phyloP scores from a whole-genome alignment of 2,329 filamentous ascomycete genomes.

The Cordyceps militaris region DNA sequence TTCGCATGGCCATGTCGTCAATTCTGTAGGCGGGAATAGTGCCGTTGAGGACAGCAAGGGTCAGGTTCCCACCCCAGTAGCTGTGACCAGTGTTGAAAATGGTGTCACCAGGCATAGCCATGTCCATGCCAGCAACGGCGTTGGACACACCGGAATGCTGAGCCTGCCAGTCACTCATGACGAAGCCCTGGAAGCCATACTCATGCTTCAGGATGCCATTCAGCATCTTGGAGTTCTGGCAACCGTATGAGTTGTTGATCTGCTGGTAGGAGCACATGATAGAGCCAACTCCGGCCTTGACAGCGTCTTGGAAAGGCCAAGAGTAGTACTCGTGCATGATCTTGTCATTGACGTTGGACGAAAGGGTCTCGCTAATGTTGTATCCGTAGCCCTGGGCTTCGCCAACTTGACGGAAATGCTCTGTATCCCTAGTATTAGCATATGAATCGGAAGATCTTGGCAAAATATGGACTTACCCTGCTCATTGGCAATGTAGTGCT shows the following conservation, averaged over 20 bases:
- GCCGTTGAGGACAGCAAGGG: conserved; percentile 79
- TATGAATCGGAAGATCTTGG: not conserved
- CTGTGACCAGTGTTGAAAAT: conserved; percentile 63
- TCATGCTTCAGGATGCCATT: conserved; percentile 74
- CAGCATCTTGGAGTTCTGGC: conserved; percentile 70
- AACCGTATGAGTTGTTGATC: conserved; percentile 72
- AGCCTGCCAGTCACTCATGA: conserved; percentile 75
- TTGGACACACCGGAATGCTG: conserved; percentile 62
- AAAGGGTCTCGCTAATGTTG: conserved; percentile 53
- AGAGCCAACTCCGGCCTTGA: conserved; percentile 57
- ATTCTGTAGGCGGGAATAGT: conserved; percentile 81
- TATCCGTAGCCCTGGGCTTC: conserved; percentile 48
- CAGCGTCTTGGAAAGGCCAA: conserved; percentile 71
- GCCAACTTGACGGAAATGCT: conserved; percentile 62
- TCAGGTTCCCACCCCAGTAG: conserved; percentile 84
- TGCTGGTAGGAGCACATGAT: conserved; percentile 68
- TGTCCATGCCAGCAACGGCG: conserved; percentile 69
- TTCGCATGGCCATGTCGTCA: conserved; percentile 88
- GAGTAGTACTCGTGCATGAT: conserved; percentile 70
- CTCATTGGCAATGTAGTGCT: conserved; percentile 69
- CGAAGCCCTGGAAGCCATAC: conserved; percentile 73
- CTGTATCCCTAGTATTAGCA: conserved; percentile 28
- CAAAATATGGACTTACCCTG: conserved; percentile 37
- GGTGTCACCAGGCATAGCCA: conserved; percentile 85
- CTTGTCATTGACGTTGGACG: conserved; percentile 62